Conservation (phyloP, 805 yeast species). For the Saccharomycopsis malanga region DNA sequence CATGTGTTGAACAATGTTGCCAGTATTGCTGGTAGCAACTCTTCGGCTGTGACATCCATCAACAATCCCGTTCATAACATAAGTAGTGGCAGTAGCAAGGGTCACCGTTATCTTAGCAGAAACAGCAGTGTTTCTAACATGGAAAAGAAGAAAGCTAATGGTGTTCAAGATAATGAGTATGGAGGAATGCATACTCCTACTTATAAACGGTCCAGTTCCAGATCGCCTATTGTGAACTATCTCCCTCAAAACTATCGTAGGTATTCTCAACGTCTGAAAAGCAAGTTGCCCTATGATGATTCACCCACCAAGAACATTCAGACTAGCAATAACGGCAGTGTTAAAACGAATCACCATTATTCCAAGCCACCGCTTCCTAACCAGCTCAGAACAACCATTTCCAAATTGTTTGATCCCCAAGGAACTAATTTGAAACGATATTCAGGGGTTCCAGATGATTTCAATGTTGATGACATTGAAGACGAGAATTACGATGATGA, state of each 20-base stretch:
- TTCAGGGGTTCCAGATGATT: constrained; percentile 62
- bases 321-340: neutral
- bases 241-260: constrained; percentile 8
- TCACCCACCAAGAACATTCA: constrained; percentile 9
- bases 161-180: neutral
- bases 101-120: constrained; percentile 4
- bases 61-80: neutral
- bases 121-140: constrained; percentile 13
- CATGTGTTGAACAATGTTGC: constrained; percentile 5
- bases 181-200: neutral
- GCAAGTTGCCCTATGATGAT: constrained; percentile 10
- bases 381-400: constrained; percentile 58
- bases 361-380: constrained; percentile 20
- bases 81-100: neutral
- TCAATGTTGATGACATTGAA: constrained; percentile 38
- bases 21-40: neutral
- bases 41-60: constrained; percentile 4
- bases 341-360: constrained; percentile 4
- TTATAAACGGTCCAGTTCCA: neutral
- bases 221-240: constrained; percentile 6
- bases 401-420: constrained; percentile 64
- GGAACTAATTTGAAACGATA: constrained; percentile 68
- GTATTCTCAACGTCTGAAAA: constrained; percentile 3
- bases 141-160: constrained; percentile 3
- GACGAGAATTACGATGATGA: constrained; percentile 34